Evolutionary conservation across 1,139 yeast genomes (phyloP).

Genomic region (Suhomyces bribrorum): DNA sequence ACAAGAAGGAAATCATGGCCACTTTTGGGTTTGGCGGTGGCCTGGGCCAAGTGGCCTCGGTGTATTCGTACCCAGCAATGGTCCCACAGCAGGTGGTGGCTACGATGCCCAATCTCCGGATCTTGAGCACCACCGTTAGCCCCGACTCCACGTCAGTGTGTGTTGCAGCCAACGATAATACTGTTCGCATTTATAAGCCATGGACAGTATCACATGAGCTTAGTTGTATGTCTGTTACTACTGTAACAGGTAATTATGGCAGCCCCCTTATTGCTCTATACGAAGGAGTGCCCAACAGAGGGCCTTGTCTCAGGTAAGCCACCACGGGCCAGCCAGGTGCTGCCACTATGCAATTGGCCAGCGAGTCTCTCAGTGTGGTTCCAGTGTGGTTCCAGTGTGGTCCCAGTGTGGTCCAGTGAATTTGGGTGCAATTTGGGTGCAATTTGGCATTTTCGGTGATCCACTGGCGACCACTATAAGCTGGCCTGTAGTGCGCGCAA

Average conservation of each 20-base stretch:
- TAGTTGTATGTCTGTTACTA: constrained; percentile 33
- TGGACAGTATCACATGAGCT: constrained; percentile 51
- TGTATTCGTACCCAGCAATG: constrained; percentile 70
- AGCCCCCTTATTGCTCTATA: constrained; percentile 58
- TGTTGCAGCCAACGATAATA: constrained; percentile 75
- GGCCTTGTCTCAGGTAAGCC: constrained; percentile 22
- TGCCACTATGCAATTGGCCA: too few species aligned
- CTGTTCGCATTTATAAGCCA: constrained; percentile 68
- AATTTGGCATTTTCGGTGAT: too few species aligned
- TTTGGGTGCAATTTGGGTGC: too few species aligned
- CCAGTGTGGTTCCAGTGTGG: too few species aligned
- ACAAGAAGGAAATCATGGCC: constrained; percentile 63
- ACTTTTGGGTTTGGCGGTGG: constrained; percentile 76
- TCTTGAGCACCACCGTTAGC: constrained; percentile 64
- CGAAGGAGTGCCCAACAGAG: constrained; percentile 48
- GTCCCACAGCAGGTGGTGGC: constrained; percentile 49
- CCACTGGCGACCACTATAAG: too few species aligned
- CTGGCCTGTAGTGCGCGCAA: too few species aligned
- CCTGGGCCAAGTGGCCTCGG: constrained; percentile 30
- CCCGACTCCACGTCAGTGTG: constrained; percentile 64
- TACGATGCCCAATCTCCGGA: constrained; percentile 55
- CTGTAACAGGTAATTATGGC: constrained; percentile 46
- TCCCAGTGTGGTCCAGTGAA: too few species aligned
- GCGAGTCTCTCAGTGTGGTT: too few species aligned
- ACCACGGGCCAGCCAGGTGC: too few species aligned